These are phyloP conservation scores for Podospora tetraspora DNA, from an alignment of 495 filamentous ascomycete species.

Conservation along the genomic window DNA sequence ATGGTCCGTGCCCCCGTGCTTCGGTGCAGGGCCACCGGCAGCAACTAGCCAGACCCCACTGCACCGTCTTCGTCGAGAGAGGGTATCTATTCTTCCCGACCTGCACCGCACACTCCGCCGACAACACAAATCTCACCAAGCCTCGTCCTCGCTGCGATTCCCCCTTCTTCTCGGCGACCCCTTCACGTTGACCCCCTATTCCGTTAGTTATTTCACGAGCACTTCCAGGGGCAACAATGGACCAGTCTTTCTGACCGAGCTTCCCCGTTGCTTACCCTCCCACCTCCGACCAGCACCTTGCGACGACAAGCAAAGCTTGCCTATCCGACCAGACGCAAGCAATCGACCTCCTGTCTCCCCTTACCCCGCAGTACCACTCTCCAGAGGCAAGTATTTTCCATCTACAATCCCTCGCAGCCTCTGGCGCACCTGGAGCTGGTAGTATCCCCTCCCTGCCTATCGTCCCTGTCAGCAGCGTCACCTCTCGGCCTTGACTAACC, in stretches of 20 bases:
- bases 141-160: not conserved
- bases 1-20: not conserved
- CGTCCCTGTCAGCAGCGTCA: not conserved
- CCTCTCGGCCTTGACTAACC: not conserved
- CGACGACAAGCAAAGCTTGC: not conserved
- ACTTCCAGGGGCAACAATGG: not conserved
- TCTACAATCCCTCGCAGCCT: not conserved
- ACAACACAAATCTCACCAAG: not conserved
- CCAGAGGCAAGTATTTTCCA: not conserved
- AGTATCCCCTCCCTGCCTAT: not conserved
- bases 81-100: not conserved
- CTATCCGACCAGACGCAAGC: not conserved
- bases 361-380: not conserved
- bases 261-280: not conserved
- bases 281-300: not conserved
- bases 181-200: not conserved
- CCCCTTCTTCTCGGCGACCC: not conserved
- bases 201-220: not conserved
- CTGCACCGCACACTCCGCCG: not conserved
- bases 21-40: not conserved
- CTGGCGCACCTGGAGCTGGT: not conserved
- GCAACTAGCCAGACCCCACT: not conserved
- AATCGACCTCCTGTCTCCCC: not conserved
- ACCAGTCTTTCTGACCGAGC: not conserved
- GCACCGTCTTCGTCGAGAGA: not conserved